phyloP scores from a whole-genome alignment of 495 filamentous ascomycete genomes.

The Usnea hakonensis region DNA sequence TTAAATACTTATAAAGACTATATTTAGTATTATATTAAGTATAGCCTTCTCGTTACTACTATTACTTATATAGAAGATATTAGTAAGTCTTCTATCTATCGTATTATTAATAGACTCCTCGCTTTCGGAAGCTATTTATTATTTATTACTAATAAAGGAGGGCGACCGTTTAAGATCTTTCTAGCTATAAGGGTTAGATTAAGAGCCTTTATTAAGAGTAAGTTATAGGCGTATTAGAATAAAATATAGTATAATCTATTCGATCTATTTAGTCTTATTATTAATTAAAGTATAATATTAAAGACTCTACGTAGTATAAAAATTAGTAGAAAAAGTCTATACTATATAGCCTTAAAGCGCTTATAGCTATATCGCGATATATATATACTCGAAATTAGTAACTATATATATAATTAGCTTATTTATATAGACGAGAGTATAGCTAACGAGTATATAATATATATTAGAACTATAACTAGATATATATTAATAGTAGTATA shows the following conservation, averaged over 20 bases:
- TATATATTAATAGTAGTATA: too few species aligned
- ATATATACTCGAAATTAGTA: neutral
- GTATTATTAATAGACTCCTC: neutral
- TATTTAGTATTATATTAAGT: neutral
- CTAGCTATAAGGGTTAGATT: neutral
- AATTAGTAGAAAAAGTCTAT: neutral
- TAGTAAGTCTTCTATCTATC: neutral
- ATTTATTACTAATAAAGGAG: neutral
- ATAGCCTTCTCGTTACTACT: neutral
- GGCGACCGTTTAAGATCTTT: neutral
- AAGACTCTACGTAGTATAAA: neutral
- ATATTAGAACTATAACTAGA: too few species aligned
- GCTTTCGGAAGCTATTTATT: neutral
- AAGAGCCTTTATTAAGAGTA: neutral
- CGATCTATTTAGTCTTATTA: neutral
- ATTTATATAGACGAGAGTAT: neutral
- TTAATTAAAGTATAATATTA: neutral
- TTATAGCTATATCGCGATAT: neutral
- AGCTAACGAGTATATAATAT: neutral
- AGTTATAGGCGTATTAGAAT: neutral
- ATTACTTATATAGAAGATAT: neutral
- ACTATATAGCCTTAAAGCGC: neutral
- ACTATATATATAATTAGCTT: neutral
- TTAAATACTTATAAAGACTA: neutral
- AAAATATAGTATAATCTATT: neutral